Percentiles rank a stretch among this genome's conserved stretches.
These are phyloP conservation scores for Recurvomyces mirabilis DNA, from an alignment of 495 filamentous ascomycete species.

Conservation along the genomic window DNA sequence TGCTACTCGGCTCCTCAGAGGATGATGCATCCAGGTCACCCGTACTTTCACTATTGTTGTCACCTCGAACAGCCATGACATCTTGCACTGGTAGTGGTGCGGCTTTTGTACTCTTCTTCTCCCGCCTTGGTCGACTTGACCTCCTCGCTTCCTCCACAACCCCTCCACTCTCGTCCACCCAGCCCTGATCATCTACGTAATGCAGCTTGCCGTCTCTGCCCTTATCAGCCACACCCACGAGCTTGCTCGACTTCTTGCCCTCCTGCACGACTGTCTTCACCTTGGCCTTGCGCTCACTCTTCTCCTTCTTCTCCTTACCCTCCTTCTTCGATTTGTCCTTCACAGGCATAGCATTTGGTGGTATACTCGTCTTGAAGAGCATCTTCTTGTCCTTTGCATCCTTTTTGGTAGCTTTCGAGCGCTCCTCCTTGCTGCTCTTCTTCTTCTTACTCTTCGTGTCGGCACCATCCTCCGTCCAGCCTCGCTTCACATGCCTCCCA, in stretches of 20 bases:
- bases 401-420: background rate
- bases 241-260: conserved; percentile 65
- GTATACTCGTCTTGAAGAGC: conserved; percentile 14
- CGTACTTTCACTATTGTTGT: no score
- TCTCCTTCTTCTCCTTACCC: conserved; percentile 45
- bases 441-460: conserved; percentile 31
- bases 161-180: conserved; percentile 71
- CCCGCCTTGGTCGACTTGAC: conserved; percentile 16
- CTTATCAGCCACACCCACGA: conserved; percentile 59
- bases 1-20: no score
- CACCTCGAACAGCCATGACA: no score
- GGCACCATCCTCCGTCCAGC: conserved; percentile 61
- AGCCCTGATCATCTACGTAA: conserved; percentile 71
- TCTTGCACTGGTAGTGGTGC: background rate
- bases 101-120: conserved; percentile 18
- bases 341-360: conserved; percentile 7
- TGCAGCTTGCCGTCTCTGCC: conserved; percentile 36
- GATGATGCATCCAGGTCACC: no score
- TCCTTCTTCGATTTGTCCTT: conserved; percentile 28
- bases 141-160: conserved; percentile 49
- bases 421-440: conserved; percentile 40
- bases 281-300: conserved; percentile 44
- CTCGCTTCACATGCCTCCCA: conserved; percentile 70
- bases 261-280: conserved; percentile 59
- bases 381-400: conserved; percentile 10